Evolutionary conservation across 1,284 basidiomycete species (phyloP), one percentile per base, ranked within the genome.

Genomic region (Fomitiporia mediterranea): DNA sequence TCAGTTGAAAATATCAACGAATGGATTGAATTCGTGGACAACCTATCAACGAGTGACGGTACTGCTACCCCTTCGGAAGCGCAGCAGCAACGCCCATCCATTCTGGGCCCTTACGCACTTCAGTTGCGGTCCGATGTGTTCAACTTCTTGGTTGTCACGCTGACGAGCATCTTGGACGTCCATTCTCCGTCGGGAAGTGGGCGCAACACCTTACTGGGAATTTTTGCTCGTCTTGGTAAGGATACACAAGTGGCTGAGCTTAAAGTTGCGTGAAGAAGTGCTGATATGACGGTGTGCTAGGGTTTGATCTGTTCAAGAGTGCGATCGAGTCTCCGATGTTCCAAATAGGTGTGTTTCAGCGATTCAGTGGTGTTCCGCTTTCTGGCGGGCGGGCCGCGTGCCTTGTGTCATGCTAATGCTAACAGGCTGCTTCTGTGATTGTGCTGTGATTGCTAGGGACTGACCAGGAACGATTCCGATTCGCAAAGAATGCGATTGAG

Each of bases 401-500:
- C n/a, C n/a, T n/a, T n/a, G n/a, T n/a, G n/a, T n/a, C n/a, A 49
- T 44, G 50, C 52, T 58, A 46, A 58, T 47, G 52, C 30, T 40
- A 27, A 8, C 52, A 19, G 34, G 28, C 32, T n/a, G 19, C 32
- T 48, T 44, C 23, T 53, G 17, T 35, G 8, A 15, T 46, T 40
- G 21, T 39, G n/a, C 17, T 19, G n/a, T 13, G 34, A 17, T 44
- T 50, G 53, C 39, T 64, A 87, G 89, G 86, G 42, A 82, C 87
- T 58, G 89, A 89, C 70, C 91, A 93, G 67, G 81, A 83, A 58
- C 84, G 91, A 50, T 94, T 93, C 74, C 87, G 86, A 65, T 94
- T 94, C 70, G 89, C 91, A 9, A 94, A 94, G 71, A 88, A 91
- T 61, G 89, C 84, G 8, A 88, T 94, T 66, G 87, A 91, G 62